phyloP scores from a whole-genome alignment of 2,329 filamentous ascomycete genomes.

The Ilyonectria destructans region DNA sequence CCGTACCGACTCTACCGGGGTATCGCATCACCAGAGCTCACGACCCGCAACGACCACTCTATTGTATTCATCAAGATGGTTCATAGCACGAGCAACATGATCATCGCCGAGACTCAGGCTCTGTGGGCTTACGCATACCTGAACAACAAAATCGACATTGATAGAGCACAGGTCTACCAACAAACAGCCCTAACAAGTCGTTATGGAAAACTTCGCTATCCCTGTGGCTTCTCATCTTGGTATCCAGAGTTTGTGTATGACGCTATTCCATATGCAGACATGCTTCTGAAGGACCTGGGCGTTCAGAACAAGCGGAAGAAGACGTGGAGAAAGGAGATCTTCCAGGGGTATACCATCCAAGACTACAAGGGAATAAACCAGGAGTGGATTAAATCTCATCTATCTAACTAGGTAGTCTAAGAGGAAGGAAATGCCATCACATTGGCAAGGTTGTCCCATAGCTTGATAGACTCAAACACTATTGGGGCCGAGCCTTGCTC shows the following conservation, averaged over 20 bases:
- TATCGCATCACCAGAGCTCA: conserved; percentile 42
- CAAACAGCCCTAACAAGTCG: neutral
- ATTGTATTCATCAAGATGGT: conserved; percentile 37
- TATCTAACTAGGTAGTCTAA: neutral
- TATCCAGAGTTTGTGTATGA: neutral
- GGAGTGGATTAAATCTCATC: neutral
- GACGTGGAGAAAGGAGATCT: neutral
- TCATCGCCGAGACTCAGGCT: conserved; percentile 18
- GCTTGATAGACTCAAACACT: conserved; percentile 41
- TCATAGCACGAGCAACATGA: conserved; percentile 20
- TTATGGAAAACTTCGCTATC: neutral
- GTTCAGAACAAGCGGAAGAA: neutral
- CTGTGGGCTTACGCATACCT: conserved; percentile 7
- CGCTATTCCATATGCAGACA: neutral
- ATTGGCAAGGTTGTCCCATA: conserved; percentile 43
- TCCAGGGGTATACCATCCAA: neutral
- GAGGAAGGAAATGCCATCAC: neutral
- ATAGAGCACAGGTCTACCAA: neutral
- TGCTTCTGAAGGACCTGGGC: neutral
- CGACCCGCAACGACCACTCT: conserved; percentile 26
- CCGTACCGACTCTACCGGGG: neutral
- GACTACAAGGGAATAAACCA: neutral
- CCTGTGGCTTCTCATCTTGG: neutral
- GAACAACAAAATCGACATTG: neutral
- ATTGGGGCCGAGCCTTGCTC: conserved; percentile 2